Evolutionary conservation across 805 yeast species (phyloP).

Genomic region (Schwanniomyces yamadae): DNA sequence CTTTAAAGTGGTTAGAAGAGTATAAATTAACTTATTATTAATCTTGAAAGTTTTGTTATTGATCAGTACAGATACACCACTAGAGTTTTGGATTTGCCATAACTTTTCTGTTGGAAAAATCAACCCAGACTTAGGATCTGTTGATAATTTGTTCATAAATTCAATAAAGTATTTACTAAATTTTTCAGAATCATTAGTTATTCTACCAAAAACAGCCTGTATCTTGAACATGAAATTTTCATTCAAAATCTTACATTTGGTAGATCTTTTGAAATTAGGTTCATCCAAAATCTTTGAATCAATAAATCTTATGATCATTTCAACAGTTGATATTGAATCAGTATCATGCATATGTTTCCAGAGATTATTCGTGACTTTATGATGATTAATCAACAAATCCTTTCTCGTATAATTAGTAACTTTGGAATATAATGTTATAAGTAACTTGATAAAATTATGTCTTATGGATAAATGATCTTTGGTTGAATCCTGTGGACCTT

Average conservation of each 20-base stretch:
- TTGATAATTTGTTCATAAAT: conserved; percentile 49
- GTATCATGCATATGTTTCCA: conserved; percentile 58
- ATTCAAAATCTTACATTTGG: conserved; percentile 74
- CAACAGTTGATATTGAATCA: conserved; percentile 48
- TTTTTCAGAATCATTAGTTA: conserved; percentile 27
- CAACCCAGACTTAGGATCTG: conserved; percentile 51
- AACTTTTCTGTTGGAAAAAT: conserved; percentile 46
- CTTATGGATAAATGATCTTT: conserved; percentile 48
- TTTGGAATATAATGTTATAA: conserved; percentile 50
- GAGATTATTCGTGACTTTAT: conserved; percentile 60
- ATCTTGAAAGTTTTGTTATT: conserved; percentile 56
- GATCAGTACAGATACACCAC: conserved; percentile 46
- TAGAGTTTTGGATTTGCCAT: conserved; percentile 39
- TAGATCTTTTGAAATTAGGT: conserved; percentile 55
- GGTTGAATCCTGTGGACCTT: conserved; percentile 23
- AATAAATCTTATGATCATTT: conserved; percentile 45
- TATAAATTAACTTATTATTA: conserved; percentile 66
- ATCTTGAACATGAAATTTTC: conserved; percentile 68
- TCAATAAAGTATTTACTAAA: conserved; percentile 40
- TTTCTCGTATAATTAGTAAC: conserved; percentile 59
- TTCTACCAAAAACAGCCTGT: conserved; percentile 43
- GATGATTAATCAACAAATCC: conserved; percentile 55
- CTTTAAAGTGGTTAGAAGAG: conserved; percentile 61
- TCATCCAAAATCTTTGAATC: conserved; percentile 57
- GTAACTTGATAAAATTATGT: conserved; percentile 56